Evolutionary conservation across 768 basidiomycete species (phyloP).

Genomic region (Paxillus ammoniavirescens): DNA sequence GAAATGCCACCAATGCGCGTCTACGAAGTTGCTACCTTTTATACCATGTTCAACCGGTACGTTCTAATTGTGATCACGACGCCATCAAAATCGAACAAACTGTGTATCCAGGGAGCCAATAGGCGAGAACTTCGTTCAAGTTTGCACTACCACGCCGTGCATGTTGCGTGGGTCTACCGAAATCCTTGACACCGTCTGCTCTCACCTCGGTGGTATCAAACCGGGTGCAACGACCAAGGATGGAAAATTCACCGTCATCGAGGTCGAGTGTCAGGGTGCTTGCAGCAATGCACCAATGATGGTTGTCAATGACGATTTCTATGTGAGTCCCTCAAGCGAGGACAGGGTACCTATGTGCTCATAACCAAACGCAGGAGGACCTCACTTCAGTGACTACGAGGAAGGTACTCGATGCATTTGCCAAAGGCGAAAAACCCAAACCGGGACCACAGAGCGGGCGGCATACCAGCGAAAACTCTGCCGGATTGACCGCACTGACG

Average conservation of each 20-base stretch:
- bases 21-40: slow-evolving; percentile 99
- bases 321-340: slow-evolving; percentile 49
- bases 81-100: background rate
- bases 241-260: slow-evolving; percentile 95
- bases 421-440: slow-evolving; percentile 82
- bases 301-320: slow-evolving; percentile 94
- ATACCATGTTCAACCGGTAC: slow-evolving; percentile 99
- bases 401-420: slow-evolving; percentile 76
- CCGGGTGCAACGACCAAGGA: slow-evolving; percentile 94
- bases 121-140: slow-evolving; percentile 91
- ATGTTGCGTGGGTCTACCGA: slow-evolving; percentile 92
- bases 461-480: slow-evolving; percentile 89
- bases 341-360: slow-evolving; percentile 1
- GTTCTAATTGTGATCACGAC: slow-evolving; percentile 17
- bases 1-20: slow-evolving; percentile 98
- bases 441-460: slow-evolving; percentile 92
- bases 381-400: slow-evolving; percentile 74
- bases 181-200: slow-evolving; percentile 81
- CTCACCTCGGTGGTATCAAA: slow-evolving; percentile 79
- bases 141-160: slow-evolving; percentile 99
- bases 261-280: slow-evolving; percentile 98
- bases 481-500: slow-evolving; percentile 78
- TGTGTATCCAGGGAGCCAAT: slow-evolving; percentile 74
- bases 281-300: slow-evolving; percentile 99
- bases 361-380: slow-evolving; percentile 61